Evolutionary conservation across 371 early-diverging fungal species (phyloP), one percentile per base, ranked within the genome.

Genomic region (Gilbertella persicaria): DNA sequence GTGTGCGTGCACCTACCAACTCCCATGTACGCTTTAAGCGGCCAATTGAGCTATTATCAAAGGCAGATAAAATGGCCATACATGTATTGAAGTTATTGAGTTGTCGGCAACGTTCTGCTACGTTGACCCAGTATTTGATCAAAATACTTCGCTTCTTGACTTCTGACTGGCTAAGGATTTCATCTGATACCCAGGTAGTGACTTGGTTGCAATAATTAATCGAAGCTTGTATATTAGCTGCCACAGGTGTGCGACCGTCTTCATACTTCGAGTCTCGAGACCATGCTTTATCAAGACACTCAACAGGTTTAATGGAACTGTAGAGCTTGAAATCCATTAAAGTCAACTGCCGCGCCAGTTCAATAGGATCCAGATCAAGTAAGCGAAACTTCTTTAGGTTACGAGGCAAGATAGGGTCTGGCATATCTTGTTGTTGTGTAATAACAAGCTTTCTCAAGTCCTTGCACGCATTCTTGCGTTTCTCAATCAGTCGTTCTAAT

Each of bases 301-400:
- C 98, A 12, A 85, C 75, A 3, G 94, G 90, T 23, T 82, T 79
- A 51, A 97, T 91, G 30, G 86, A 78, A 65, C 81, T 84, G 64
- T 91, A 96, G 13, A 88, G 52, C 26, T 80, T 83, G 19, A 85
- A 88, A 61, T 96, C 94, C 68, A 95, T 86, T 39, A 98, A 70
- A 0, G 97, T 96, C 49, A 98, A 64, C 69, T 98, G 98, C 14
- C 99, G 81, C 0, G 97, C 97, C 48, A 97, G 66, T 66, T 98
- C 99, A 36, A 90, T 66, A 0, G 97, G 88, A 64, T 96, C 93
- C 28, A 97, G 61, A 47, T 97, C 97, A 54, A 86, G 40, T 30
- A 97, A 67, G 52, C 80, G 82, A 58, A 91, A 65, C 44, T 77
- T 79, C 48, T 85, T 86, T 40, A 84, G 37, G 24, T 79, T 83